Conservation (phyloP, 1,284 basidiomycete species). For the Fomitiporia mediterranea region DNA sequence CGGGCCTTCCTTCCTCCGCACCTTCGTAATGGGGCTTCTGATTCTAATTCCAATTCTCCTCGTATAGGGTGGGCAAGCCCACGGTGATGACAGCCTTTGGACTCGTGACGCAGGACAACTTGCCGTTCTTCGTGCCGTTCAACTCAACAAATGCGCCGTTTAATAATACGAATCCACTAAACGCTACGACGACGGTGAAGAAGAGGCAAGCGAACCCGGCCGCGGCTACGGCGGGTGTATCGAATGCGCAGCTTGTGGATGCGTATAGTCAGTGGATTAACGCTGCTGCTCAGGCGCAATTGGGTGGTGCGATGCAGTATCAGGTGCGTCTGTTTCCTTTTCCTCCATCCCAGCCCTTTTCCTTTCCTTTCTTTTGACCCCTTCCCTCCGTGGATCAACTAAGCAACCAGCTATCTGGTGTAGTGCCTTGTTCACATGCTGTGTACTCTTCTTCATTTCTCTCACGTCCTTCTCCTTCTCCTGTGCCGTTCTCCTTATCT, state of each 20-base stretch:
- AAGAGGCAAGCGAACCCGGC: constrained; percentile 12
- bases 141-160: constrained; percentile 45
- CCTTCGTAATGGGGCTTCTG: not conserved
- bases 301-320: constrained; percentile 53
- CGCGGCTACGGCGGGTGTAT: constrained; percentile 37
- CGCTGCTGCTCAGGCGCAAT: constrained; percentile 38
- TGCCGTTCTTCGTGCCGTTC: constrained; percentile 54
- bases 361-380: not conserved
- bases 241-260: constrained; percentile 43
- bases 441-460: not conserved
- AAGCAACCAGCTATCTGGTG: not conserved
- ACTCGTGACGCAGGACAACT: constrained; percentile 53
- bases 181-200: constrained; percentile 26
- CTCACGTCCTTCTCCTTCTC: not conserved
- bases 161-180: constrained; percentile 5
- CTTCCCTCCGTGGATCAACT: not conserved
- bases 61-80: constrained; percentile 52
- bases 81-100: constrained; percentile 51
- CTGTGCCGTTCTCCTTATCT: not conserved
- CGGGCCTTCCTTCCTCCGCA: not conserved
- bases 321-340: constrained; percentile 38
- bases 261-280: constrained; percentile 48
- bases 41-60: not conserved
- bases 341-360: too few species aligned
- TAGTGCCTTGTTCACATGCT: not conserved